Evolutionary conservation across 1,139 yeast genomes (phyloP), one percentile per base, ranked within the genome.

Genomic region (Candida sojae): DNA sequence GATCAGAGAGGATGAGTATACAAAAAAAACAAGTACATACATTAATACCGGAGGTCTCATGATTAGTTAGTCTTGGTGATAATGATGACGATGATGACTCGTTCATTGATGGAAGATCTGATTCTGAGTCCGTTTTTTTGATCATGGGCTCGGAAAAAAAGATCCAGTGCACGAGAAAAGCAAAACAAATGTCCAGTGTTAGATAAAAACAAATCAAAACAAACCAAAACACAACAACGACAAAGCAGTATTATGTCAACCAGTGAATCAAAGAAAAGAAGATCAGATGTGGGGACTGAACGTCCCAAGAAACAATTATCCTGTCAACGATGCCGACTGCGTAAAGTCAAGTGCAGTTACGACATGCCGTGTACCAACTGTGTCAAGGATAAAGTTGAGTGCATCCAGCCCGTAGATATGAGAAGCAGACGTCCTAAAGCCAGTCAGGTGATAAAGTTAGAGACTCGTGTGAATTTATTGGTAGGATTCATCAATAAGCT

Each of bases 331-430:
- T 81, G 86, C 57, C 67, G 85, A 21, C 54, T 66, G n/a, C 69
- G 81, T 44, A 77, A 82, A 57, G 79, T 80, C 53, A 79, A 78
- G 59, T 82, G 87, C 59, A 75, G 79, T 55, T 66, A 71, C 47
- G 72, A 70, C 8, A 63, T 60, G 45, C 86, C 86, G 0, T 82
- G 87, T 55, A 64, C 72, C 25, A 71, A 71, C 44, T 82, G 87
- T 59, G 59, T 62, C 23, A 72, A 71, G 49, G 66, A 74, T 6
- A 68, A 70, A 3, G 67, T 73, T 11, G 79, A 75, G 42, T 82
- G 87, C 59, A 67, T 79, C 28, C 73, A 73, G 41, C 71, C 73
- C 7, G 69, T 70, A 48, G 87, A 82, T 58, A 66, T 77, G 68
- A 63, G 87, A 42, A 80, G 79, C 57, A 77, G 73, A 51, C 64